phyloP scores from a whole-genome alignment of 345 rosid species.

The Abelmoschus esculentus region DNA sequence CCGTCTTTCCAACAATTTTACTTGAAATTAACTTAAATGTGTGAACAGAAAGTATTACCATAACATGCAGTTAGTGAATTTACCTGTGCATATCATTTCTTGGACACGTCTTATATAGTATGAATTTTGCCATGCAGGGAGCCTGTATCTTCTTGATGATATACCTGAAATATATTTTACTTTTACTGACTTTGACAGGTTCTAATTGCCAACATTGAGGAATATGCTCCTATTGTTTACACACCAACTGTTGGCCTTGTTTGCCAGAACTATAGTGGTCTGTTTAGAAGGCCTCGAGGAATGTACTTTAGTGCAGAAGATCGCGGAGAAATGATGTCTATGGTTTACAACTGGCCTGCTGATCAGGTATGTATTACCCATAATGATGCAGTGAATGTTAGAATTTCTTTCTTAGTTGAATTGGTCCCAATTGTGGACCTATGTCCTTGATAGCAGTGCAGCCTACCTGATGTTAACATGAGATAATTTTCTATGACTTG shows the following conservation, averaged over 20 bases:
- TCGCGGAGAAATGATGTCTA: constrained; percentile 99
- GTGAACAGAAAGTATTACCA: not conserved
- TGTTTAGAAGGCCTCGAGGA: constrained; percentile 98
- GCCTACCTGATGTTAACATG: not conserved
- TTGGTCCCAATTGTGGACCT: not conserved
- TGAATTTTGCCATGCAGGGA: not conserved
- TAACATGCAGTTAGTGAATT: not conserved
- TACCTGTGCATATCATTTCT: not conserved
- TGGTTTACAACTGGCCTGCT: constrained; percentile 99
- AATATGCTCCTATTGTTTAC: constrained; percentile 94
- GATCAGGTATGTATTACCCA: constrained; percentile 57
- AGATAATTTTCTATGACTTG: not conserved
- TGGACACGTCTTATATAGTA: not conserved
- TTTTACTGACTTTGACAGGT: constrained; percentile 42
- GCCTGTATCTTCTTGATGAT: not conserved
- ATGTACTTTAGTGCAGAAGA: constrained; percentile 95
- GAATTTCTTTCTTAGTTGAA: constrained; percentile 8
- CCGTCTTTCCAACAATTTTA: not conserved
- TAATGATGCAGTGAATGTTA: constrained; percentile 12
- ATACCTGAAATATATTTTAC: not conserved
- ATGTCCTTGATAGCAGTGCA: not conserved
- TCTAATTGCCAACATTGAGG: constrained; percentile 79
- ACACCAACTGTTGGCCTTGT: constrained; percentile 97
- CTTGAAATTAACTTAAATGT: not conserved
- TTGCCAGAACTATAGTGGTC: constrained; percentile 90